A percentile compares a stretch with the other conserved stretches of the same genome.
Evolutionary conservation across 2,329 filamentous ascomycete species (phyloP).

Genomic region (Alternaria hordeiaustralica): DNA sequence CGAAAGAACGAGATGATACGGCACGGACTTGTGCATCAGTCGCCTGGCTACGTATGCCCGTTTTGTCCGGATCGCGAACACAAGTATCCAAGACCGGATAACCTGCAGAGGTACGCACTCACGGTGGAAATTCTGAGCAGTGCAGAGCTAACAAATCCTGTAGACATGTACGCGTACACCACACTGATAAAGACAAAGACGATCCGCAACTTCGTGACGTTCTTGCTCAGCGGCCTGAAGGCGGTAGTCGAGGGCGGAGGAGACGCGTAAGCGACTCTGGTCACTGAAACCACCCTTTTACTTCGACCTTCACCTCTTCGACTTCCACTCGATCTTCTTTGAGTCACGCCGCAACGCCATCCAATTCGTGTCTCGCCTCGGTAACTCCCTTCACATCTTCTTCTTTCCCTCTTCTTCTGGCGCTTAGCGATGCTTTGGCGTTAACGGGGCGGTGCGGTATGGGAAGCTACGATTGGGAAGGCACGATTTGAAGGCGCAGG

Average conservation of each 20-base stretch:
- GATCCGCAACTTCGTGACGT: conserved; percentile 83
- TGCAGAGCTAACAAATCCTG: background rate
- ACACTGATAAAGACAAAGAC: conserved; percentile 87
- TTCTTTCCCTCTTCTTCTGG: background rate
- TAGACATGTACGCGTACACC: conserved; percentile 92
- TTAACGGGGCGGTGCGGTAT: background rate
- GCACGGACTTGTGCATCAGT: conserved; percentile 89
- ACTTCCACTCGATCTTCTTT: background rate
- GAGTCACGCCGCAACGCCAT: background rate
- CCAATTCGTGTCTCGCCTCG: background rate
- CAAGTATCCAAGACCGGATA: conserved; percentile 93
- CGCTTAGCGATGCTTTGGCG: background rate
- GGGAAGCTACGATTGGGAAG: background rate
- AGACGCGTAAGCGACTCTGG: conserved; percentile 60
- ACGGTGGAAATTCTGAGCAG: background rate
- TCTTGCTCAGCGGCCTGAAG: conserved; percentile 83
- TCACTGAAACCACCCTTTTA: background rate
- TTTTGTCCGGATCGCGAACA: conserved; percentile 95
- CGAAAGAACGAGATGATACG: conserved; percentile 74
- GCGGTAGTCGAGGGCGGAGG: conserved; percentile 79
- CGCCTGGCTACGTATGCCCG: conserved; percentile 93
- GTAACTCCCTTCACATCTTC: background rate
- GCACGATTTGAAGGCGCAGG: background rate
- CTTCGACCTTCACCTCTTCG: background rate
- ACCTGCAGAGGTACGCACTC: conserved; percentile 79